A percentile compares a stretch with the other conserved stretches of the same genome.
phyloP scores from a whole-genome alignment of 768 basidiomycete species.

The Mycena rebaudengoi region DNA sequence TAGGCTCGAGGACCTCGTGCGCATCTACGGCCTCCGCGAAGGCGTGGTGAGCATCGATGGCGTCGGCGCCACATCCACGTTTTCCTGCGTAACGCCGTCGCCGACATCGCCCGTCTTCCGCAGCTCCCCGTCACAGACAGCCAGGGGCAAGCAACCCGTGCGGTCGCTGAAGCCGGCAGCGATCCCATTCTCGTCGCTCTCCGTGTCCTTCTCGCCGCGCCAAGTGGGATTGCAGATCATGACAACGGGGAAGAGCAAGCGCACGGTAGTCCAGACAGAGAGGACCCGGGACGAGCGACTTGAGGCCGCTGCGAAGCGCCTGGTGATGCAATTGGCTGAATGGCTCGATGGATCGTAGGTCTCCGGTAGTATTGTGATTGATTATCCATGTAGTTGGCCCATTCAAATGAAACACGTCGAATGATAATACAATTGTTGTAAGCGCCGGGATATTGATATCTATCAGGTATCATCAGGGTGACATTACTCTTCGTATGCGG shows the following conservation, averaged over 20 bases:
- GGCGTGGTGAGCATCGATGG: slow-evolving; percentile 47
- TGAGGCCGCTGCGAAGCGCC: slow-evolving; percentile 60
- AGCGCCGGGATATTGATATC: too few species aligned
- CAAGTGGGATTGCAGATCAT: slow-evolving; percentile 49
- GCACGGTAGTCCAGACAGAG: slow-evolving; percentile 64
- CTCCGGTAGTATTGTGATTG: not conserved
- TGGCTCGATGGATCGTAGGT: slow-evolving; percentile 43
- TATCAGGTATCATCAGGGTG: not conserved
- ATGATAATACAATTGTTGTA: not conserved
- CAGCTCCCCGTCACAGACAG: not conserved
- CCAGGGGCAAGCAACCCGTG: slow-evolving; percentile 13
- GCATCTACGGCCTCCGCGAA: slow-evolving; percentile 49
- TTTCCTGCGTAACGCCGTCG: slow-evolving; percentile 14
- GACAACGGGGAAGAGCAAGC: slow-evolving; percentile 44
- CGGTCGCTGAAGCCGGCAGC: slow-evolving; percentile 30
- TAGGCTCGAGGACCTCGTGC: slow-evolving; percentile 79
- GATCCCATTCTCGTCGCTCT: slow-evolving; percentile 47
- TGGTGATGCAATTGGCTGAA: slow-evolving; percentile 56
- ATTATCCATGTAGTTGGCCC: not conserved
- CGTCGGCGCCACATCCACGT: not conserved
- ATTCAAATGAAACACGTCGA: not conserved
- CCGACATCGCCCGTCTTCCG: slow-evolving; percentile 27
- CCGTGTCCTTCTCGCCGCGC: slow-evolving; percentile 53
- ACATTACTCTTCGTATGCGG: not conserved
- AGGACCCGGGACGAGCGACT: slow-evolving; percentile 62